Evolutionary conservation across 495 filamentous ascomycete genomes (phyloP).

Genomic region (Trichoderma reesei): DNA sequence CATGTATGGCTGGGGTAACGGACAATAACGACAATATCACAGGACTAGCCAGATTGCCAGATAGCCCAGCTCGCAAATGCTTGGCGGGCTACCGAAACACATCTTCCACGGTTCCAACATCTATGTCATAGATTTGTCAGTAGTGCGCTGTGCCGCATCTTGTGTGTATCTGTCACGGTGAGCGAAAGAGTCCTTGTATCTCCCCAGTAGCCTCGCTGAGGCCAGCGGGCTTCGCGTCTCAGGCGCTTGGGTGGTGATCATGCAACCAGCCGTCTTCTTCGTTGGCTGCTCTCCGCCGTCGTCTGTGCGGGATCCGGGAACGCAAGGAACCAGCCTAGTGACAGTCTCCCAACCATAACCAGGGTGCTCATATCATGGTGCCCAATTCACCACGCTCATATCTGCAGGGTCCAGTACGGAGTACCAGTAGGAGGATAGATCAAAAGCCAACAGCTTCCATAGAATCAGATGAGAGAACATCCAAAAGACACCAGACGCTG

Average conservation of each 20-base stretch:
- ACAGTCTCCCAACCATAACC: too few species aligned
- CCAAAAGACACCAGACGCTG: neutral
- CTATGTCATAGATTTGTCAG: neutral
- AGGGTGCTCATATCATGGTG: too few species aligned
- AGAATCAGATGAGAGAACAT: neutral
- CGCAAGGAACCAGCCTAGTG: too few species aligned
- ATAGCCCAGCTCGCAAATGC: neutral
- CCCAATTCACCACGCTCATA: too few species aligned
- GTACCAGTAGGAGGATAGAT: neutral
- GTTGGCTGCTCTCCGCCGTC: too few species aligned
- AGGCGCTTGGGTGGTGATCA: neutral
- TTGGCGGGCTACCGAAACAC: neutral
- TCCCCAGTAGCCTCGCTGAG: neutral
- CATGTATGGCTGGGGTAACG: neutral
- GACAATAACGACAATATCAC: neutral
- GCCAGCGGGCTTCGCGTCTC: neutral
- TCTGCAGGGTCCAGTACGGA: neutral
- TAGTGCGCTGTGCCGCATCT: neutral
- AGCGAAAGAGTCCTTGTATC: neutral
- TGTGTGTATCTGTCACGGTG: neutral
- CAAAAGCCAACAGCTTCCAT: too few species aligned
- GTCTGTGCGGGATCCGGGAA: too few species aligned
- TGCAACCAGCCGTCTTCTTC: neutral
- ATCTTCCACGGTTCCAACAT: neutral
- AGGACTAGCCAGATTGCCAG: neutral